phyloP scores from a whole-genome alignment of 106 monocot genomes.

The Allium fistulosum region DNA sequence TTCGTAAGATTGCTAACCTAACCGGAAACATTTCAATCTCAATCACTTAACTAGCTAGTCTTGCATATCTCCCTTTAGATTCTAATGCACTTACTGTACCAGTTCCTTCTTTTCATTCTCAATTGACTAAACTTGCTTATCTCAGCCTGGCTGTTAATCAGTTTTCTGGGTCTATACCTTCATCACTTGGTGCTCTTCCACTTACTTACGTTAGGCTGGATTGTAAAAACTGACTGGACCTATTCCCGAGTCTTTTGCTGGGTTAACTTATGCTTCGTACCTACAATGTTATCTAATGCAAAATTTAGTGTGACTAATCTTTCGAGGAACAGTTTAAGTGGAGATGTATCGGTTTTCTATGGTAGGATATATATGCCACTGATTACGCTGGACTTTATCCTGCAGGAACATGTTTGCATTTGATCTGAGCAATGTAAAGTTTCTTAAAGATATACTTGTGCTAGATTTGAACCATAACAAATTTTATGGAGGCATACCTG shows the following conservation, averaged over 20 bases:
- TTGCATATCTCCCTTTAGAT: too few species aligned
- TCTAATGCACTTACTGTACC: too few species aligned
- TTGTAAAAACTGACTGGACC: constrained; percentile 34
- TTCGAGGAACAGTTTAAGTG: constrained; percentile 28
- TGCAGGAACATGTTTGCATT: constrained; percentile 35
- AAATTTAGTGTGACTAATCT: constrained; percentile 17
- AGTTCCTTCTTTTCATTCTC: too few species aligned
- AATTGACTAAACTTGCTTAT: too few species aligned
- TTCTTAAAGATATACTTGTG: constrained; percentile 14
- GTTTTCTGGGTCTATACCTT: too few species aligned
- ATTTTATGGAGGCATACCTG: constrained; percentile 27
- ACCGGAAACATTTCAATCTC: too few species aligned
- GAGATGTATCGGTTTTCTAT: constrained; percentile 38
- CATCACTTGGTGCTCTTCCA: too few species aligned
- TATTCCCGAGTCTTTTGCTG: constrained; percentile 25
- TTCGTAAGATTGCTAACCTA: too few species aligned
- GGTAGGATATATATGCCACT: constrained; percentile 6
- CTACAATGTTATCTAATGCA: not conserved
- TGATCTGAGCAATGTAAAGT: constrained; percentile 27
- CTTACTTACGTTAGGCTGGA: constrained; percentile 3
- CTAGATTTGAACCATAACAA: constrained; percentile 47
- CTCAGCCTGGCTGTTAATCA: too few species aligned
- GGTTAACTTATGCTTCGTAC: constrained; percentile 8
- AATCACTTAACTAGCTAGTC: too few species aligned
- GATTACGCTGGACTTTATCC: constrained; percentile 19